phyloP scores from a whole-genome alignment of 805 yeast species.

The Yarrowia deformans region DNA sequence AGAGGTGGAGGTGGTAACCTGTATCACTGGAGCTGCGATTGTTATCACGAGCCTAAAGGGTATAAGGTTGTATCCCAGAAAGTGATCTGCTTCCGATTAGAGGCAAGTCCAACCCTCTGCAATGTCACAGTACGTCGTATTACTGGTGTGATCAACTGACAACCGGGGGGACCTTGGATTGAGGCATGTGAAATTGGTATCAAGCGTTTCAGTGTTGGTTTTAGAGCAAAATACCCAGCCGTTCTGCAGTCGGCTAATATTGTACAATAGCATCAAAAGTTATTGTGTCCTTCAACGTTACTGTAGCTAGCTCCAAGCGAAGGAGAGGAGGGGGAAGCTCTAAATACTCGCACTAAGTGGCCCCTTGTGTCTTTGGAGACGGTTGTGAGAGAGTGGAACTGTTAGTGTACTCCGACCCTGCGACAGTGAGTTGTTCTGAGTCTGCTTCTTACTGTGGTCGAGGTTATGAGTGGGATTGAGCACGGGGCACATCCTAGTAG shows the following conservation, averaged over 20 bases:
- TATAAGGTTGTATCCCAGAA: not conserved
- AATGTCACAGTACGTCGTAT: too few species aligned
- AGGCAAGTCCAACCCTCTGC: slow-evolving; percentile 6
- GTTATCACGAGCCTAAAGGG: slow-evolving; percentile 18
- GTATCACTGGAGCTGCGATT: slow-evolving; percentile 24
- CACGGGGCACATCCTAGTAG: too few species aligned
- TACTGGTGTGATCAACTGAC: too few species aligned
- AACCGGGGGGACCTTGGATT: too few species aligned
- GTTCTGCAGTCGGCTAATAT: not conserved
- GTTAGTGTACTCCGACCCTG: too few species aligned
- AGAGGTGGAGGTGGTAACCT: slow-evolving; percentile 6
- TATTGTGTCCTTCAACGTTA: not conserved
- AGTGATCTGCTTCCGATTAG: slow-evolving; percentile 12
- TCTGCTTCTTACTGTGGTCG: too few species aligned
- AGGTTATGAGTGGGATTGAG: too few species aligned
- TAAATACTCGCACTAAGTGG: not conserved
- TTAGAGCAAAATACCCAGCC: not conserved
- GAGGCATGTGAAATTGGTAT: too few species aligned
- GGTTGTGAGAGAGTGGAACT: too few species aligned
- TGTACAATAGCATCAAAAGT: not conserved
- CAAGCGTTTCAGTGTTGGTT: too few species aligned
- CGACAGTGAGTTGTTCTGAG: too few species aligned
- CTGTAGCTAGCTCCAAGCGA: not conserved
- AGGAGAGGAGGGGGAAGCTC: not conserved
- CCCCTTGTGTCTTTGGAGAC: not conserved